Base-by-base conservation (phyloP, 106 monocot species). In the Gastrodia elata region DNA sequence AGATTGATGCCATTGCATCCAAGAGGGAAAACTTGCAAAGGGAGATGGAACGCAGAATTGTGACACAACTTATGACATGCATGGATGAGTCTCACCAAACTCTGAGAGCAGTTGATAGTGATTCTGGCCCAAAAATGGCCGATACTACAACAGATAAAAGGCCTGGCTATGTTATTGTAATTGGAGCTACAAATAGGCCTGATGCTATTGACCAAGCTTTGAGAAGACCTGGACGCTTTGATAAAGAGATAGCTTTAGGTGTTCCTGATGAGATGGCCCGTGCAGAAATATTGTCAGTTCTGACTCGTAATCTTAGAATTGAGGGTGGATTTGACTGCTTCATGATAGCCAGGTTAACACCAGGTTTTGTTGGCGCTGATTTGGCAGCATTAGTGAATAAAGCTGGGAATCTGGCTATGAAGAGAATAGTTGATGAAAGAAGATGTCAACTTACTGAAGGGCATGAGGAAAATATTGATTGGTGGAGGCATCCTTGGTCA, bases 151-250 rank as follows among this genome's bases (percentile, higher is more conserved):
- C 76, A 64, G 82, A 82, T 6, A 90, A 72, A 42, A 92, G 76
- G 57, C 86, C 88, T 81, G 85, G 85, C 15, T 91, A 85, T 82
- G 90, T 98, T 77, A 81, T 98, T 73, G 97, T 98, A 30, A 98
- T 98, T 87, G 97, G 97, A 80, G 90, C 97, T 65, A 98, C 97
- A 59, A 98, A 98, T 69, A 84, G 93, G 58, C 97, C 97, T 73
- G 93, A 98, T 82, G 82, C 93, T 37, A 75, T 98, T 28, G 97
- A 98, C 68, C 93, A 81, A 71, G 93, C 92, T 74, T 38, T 98
- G 37, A 84, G 90, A 70, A 85, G 96, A 67, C 96, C 96, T 69
- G 87, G 92, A 24, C 82, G 97, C 18, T 97, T 92, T 80, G 92
- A 92, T 40, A 74, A 76, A 22, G 93, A 97, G 75, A 86, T 93